Percentiles rank a stretch among this genome's conserved stretches.
Evolutionary conservation across 306 rosid genomes (phyloP).

Genomic region (Lathyrus sativus): DNA sequence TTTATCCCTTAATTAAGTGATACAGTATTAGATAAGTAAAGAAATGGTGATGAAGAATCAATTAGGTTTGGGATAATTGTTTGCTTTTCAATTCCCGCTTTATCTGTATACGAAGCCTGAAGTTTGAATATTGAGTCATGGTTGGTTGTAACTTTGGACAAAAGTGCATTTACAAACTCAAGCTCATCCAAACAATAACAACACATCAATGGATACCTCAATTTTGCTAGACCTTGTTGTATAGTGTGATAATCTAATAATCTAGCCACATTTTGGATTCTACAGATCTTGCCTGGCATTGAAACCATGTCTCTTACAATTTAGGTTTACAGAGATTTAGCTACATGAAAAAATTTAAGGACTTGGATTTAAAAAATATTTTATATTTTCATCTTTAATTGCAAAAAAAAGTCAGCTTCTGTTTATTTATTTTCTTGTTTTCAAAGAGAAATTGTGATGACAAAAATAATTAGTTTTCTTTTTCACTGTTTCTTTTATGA

Average conservation of each 20-base stretch:
- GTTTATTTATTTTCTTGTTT: background rate
- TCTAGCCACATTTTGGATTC: conserved; percentile 3
- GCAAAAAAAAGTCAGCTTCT: no score
- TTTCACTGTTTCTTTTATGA: background rate
- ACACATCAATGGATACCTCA: background rate
- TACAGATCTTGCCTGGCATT: background rate
- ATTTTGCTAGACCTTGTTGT: conserved; percentile 10
- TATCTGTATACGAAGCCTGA: background rate
- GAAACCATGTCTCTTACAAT: no score
- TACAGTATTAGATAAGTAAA: conserved; percentile 9
- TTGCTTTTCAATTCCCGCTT: conserved; percentile 2
- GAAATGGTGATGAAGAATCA: background rate
- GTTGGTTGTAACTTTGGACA: conserved; percentile 2
- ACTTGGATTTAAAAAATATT: no score
- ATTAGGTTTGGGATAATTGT: background rate
- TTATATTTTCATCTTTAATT: no score
- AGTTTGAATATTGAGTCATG: conserved; percentile 9
- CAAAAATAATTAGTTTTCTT: background rate
- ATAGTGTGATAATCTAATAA: background rate
- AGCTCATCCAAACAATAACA: no score
- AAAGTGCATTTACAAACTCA: background rate
- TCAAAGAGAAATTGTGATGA: background rate
- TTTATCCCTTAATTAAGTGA: background rate
- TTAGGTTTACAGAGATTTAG: no score
- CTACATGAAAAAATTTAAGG: no score